phyloP scores from a whole-genome alignment of 768 basidiomycete species.

The Candolleomyces aberdarensis region DNA sequence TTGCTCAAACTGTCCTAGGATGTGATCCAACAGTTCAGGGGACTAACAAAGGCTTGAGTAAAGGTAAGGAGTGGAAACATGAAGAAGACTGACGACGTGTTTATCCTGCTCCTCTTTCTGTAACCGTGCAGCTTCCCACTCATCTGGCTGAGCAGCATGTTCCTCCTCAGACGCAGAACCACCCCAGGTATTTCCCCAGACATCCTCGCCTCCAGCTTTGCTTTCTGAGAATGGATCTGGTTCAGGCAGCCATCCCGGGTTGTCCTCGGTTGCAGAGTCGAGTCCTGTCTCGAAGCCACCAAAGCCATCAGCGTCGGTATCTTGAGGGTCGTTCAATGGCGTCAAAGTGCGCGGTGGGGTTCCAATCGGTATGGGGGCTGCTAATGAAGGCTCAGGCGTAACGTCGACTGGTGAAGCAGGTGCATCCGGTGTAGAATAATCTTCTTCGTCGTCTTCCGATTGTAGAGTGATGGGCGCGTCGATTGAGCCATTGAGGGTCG shows the following conservation, averaged over 20 bases:
- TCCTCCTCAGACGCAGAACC: conserved; percentile 17
- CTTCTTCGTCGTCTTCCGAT: neutral
- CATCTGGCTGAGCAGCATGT: conserved; percentile 42
- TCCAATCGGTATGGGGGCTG: too few species aligned
- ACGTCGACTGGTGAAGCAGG: neutral
- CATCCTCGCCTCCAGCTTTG: conserved; percentile 20
- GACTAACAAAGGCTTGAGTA: conserved; percentile 42
- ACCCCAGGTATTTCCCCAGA: conserved; percentile 45
- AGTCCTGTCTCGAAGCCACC: conserved; percentile 56
- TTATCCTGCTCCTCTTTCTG: conserved; percentile 58
- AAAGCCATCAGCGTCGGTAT: conserved; percentile 49
- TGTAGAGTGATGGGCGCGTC: neutral
- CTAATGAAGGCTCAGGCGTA: neutral
- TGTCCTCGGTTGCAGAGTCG: conserved; percentile 24
- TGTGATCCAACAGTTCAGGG: conserved; percentile 58
- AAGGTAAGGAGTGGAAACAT: conserved; percentile 16
- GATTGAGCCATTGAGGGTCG: neutral
- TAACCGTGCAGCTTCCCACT: conserved; percentile 64
- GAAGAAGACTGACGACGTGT: conserved; percentile 53
- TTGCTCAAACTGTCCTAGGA: conserved; percentile 53
- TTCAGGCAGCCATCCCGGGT: conserved; percentile 33
- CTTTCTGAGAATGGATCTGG: conserved; percentile 18
- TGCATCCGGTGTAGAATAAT: neutral
- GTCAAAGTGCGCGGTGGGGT: neutral
- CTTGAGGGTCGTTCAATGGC: neutral